Percentiles rank a stretch among this genome's conserved stretches.
Evolutionary conservation across 2,329 filamentous ascomycete species (phyloP).

Genomic region (Diplodia scrobiculata): DNA sequence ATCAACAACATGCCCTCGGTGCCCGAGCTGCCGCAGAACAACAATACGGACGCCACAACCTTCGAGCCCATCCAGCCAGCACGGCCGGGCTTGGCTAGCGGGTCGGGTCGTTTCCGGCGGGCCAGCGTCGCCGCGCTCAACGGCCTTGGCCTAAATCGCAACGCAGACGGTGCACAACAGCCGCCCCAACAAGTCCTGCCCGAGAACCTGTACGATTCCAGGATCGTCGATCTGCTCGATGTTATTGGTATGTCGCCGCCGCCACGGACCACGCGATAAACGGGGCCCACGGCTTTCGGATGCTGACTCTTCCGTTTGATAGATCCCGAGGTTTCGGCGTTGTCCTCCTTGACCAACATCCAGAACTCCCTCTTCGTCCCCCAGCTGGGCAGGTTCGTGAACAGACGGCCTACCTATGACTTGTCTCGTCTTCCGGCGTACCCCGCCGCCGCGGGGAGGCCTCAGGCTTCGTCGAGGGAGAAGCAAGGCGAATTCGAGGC

Average conservation of each 20-base stretch:
- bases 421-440: conserved; percentile 48
- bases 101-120: conserved; percentile 23
- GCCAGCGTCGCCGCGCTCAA: conserved; percentile 20
- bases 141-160: conserved; percentile 8
- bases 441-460: neutral
- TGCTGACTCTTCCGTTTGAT: neutral
- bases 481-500: neutral
- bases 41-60: neutral
- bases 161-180: neutral
- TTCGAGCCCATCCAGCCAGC: conserved; percentile 16
- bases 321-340: conserved; percentile 82
- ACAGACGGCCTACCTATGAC: conserved; percentile 76
- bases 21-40: conserved; percentile 13
- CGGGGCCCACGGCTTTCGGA: conserved; percentile 5
- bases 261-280: conserved; percentile 34
- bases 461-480: neutral
- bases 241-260: conserved; percentile 61
- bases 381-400: conserved; percentile 73
- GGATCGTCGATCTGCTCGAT: conserved; percentile 68
- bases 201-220: conserved; percentile 57
- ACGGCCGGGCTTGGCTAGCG: neutral
- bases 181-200: neutral
- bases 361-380: conserved; percentile 88
- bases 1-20: conserved; percentile 27
- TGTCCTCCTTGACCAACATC: conserved; percentile 83